A percentile compares a stretch with the other conserved stretches of the same genome.
Evolutionary conservation across 129 eudicot genomes (phyloP).

Genomic region (Tagetes erecta): DNA sequence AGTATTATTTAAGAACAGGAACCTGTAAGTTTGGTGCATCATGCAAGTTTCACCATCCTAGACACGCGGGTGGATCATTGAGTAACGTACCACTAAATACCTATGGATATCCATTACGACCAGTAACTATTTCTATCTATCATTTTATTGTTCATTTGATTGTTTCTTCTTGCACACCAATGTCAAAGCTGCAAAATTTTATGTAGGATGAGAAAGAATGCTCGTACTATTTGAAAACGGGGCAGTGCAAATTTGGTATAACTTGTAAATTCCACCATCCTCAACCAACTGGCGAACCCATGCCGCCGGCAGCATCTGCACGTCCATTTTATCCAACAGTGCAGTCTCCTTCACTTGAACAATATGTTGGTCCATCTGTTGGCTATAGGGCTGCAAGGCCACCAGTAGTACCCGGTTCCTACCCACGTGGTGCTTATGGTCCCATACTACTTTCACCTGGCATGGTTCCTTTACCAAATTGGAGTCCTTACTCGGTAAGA

Average conservation of each 20-base stretch:
- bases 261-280: slow-evolving; percentile 98
- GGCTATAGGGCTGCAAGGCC: slow-evolving; percentile 75
- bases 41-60: slow-evolving; percentile 92
- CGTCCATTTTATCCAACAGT: slow-evolving; percentile 82
- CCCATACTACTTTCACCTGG: slow-evolving; percentile 78
- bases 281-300: slow-evolving; percentile 60
- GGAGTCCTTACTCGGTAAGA: slow-evolving; percentile 86
- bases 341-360: slow-evolving; percentile 81
- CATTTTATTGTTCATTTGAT: neutral
- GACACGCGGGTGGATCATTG: slow-evolving; percentile 85
- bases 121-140: slow-evolving; percentile 45
- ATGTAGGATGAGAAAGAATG: slow-evolving; percentile 87
- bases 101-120: slow-evolving; percentile 85
- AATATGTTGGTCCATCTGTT: slow-evolving; percentile 45
- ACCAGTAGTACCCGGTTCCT: slow-evolving; percentile 75
- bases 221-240: slow-evolving; percentile 99
- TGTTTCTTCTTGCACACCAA: slow-evolving; percentile 20
- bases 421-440: slow-evolving; percentile 77
- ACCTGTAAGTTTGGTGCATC: slow-evolving; percentile 90
- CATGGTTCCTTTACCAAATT: slow-evolving; percentile 71
- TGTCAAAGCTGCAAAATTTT: slow-evolving; percentile 15
- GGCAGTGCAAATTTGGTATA: slow-evolving; percentile 97
- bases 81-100: slow-evolving; percentile 66
- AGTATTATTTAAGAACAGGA: slow-evolving; percentile 91
- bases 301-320: slow-evolving; percentile 56